A percentile compares a stretch with the other conserved stretches of the same genome.
These are phyloP conservation scores for Galerina marginata DNA, from an alignment of 768 basidiomycete genomes.

Conservation along the genomic window DNA sequence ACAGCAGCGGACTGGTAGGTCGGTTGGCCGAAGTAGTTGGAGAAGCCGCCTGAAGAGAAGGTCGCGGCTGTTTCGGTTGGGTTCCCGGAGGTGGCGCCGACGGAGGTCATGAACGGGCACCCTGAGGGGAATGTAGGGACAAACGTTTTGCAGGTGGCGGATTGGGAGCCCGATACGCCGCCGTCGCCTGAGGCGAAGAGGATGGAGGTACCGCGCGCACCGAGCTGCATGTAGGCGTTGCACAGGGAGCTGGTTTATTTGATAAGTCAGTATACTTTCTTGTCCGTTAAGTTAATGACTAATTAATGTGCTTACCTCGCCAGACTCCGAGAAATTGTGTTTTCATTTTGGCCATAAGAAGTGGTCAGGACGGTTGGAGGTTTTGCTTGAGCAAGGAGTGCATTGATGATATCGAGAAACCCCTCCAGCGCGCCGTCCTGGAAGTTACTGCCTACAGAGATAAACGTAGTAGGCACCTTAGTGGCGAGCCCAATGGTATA, in stretches of 20 bases:
- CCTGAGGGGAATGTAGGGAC: conserved; percentile 33
- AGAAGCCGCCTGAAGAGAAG: conserved; percentile 57
- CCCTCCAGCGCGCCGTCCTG: conserved; percentile 36
- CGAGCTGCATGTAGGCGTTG: conserved; percentile 55
- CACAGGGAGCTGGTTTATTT: conserved; percentile 28
- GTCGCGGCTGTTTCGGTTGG: conserved; percentile 47
- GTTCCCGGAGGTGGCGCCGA: conserved; percentile 49
- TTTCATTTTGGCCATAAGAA: conserved; percentile 49
- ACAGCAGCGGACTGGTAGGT: conserved; percentile 48
- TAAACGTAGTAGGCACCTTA: conserved; percentile 38
- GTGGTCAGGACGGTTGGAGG: conserved; percentile 47
- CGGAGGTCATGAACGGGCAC: conserved; percentile 55
- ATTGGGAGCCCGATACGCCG: conserved; percentile 48
- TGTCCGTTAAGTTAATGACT: no score
- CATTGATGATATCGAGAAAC: conserved; percentile 39
- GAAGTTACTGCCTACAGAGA: conserved; percentile 35
- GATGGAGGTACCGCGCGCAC: conserved; percentile 62
- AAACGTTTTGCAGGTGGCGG: conserved; percentile 29
- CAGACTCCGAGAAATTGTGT: conserved; percentile 39
- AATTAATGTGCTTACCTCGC: conserved; percentile 25
- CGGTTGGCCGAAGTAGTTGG: conserved; percentile 39
- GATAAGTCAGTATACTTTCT: background rate
- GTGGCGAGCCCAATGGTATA: conserved; percentile 42
- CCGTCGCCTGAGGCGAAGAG: conserved; percentile 63
- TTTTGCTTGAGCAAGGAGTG: conserved; percentile 26